Conservation (phyloP, 2,329 filamentous ascomycete species). For the Xylaria sp. region DNA sequence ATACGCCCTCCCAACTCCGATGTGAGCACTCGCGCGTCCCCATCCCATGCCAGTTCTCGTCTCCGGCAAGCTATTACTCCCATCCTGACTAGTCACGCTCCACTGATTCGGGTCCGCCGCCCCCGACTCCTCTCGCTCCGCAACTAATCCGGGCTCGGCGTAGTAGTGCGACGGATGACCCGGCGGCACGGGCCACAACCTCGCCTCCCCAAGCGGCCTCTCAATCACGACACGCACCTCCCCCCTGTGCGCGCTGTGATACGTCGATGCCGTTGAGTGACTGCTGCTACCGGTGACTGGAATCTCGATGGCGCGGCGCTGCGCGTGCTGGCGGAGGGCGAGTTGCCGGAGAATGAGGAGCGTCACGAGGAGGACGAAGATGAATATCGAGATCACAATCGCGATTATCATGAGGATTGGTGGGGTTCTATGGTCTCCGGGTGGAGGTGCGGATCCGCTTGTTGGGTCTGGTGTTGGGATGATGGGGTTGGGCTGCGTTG, state of each 20-base stretch:
- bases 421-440: conserved; percentile 1
- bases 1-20: conserved; percentile 32
- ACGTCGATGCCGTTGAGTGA: conserved; percentile 30
- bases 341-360: conserved; percentile 31
- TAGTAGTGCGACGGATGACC: conserved; percentile 37
- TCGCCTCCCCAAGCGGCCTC: conserved; percentile 28
- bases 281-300: not conserved
- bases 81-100: conserved; percentile 26
- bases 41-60: conserved; percentile 14
- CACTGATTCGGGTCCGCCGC: conserved; percentile 25
- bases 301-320: not conserved
- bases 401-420: conserved; percentile 35
- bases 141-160: not conserved
- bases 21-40: not conserved
- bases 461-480: conserved; percentile 5
- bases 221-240: conserved; percentile 33
- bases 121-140: not conserved
- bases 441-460: not conserved
- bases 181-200: conserved; percentile 40
- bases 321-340: conserved; percentile 22
- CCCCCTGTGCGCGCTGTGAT: conserved; percentile 36
- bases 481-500: not conserved
- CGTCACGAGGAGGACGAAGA: conserved; percentile 28
- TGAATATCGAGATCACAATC: conserved; percentile 30
- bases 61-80: conserved; percentile 13